These are phyloP conservation scores for Parietichytrium sp. DNA, from an alignment of 108 stramenopile species.

Conservation along the genomic window DNA sequence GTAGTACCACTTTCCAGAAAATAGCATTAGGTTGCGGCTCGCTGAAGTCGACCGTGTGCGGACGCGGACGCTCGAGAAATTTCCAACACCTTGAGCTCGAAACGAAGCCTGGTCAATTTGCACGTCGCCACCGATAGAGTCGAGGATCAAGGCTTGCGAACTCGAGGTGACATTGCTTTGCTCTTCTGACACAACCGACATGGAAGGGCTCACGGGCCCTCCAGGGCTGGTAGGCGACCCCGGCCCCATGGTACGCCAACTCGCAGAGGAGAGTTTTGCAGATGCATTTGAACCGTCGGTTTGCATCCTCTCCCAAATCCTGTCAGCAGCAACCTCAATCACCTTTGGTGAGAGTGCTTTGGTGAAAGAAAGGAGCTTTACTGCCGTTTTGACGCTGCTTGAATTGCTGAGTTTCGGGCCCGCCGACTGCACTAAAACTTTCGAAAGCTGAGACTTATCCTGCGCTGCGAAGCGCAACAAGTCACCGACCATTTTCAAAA, in stretches of 20 bases:
- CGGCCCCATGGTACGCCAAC: too few species aligned
- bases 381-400: too few species aligned
- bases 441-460: too few species aligned
- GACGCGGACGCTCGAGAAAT: neutral
- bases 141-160: neutral
- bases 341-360: too few species aligned
- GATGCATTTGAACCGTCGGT: too few species aligned
- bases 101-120: neutral
- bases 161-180: too few species aligned
- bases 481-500: neutral
- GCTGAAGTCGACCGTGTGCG: neutral
- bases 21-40: neutral
- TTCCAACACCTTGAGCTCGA: neutral
- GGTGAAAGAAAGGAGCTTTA: too few species aligned
- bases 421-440: too few species aligned
- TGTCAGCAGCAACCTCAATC: too few species aligned
- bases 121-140: neutral
- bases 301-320: too few species aligned
- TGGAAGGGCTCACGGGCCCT: neutral
- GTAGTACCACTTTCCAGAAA: constrained; percentile 61
- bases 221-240: neutral
- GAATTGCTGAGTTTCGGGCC: too few species aligned
- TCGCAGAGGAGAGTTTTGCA: too few species aligned
- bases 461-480: constrained; percentile 2
- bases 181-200: neutral